These are phyloP conservation scores for Quercus aquifolioides DNA, from an alignment of 306 rosid genomes.

Conservation along the genomic window DNA sequence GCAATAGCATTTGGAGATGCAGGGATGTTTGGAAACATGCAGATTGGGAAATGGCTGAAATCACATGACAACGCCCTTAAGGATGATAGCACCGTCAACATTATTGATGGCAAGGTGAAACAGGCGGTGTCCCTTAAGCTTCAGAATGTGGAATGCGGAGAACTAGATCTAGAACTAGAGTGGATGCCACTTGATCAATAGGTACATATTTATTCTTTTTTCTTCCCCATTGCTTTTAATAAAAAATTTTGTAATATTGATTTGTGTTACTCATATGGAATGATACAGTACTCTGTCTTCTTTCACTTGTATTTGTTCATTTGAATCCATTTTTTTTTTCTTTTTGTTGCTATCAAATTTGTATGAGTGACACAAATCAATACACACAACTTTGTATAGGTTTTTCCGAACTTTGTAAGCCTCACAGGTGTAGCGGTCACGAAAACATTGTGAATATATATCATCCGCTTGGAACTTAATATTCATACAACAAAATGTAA, in stretches of 20 bases:
- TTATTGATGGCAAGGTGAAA: constrained; percentile 67
- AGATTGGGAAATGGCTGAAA: constrained; percentile 96
- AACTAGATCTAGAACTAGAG: constrained; percentile 74
- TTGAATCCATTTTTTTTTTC: neutral
- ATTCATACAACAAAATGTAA: neutral
- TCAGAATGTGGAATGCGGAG: constrained; percentile 94
- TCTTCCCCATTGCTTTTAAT: constrained; percentile 19
- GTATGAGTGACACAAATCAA: neutral
- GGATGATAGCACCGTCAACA: constrained; percentile 75
- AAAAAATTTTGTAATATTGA: constrained; percentile 25
- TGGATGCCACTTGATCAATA: constrained; percentile 95
- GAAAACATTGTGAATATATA: neutral
- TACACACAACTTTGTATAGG: neutral
- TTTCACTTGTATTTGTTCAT: constrained; percentile 17
- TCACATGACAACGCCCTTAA: constrained; percentile 81
- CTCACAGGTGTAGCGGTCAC: neutral
- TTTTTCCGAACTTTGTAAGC: neutral
- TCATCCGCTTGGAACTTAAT: neutral
- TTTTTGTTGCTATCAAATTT: neutral
- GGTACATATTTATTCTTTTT: constrained; percentile 26
- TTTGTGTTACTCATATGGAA: constrained; percentile 13
- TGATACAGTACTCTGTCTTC: constrained; percentile 12
- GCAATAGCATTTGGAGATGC: constrained; percentile 96
- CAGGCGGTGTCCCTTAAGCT: constrained; percentile 74
- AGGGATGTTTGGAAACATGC: constrained; percentile 89